A percentile compares a stretch with the other conserved stretches of the same genome.
phyloP scores from a whole-genome alignment of 2,329 filamentous ascomycete species.

The Epicoccum sorghinum region DNA sequence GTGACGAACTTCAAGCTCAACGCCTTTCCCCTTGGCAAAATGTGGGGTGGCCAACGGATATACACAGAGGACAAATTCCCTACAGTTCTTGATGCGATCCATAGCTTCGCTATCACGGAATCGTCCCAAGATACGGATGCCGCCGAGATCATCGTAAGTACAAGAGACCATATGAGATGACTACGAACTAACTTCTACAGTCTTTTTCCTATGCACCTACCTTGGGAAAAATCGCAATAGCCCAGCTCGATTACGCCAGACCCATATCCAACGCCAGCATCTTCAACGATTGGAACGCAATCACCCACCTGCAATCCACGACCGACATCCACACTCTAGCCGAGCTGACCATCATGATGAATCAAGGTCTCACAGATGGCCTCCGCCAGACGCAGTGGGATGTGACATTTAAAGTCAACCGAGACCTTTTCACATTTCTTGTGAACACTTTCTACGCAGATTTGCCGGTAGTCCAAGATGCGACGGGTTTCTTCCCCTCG shows the following conservation, averaged over 20 bases:
- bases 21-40: conserved; percentile 19
- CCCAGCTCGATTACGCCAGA: conserved; percentile 33
- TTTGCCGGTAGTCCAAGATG: conserved; percentile 10
- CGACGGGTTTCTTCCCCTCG: conserved; percentile 7
- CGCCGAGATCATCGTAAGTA: conserved; percentile 28
- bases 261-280: conserved; percentile 13
- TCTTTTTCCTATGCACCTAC: conserved; percentile 3
- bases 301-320: conserved; percentile 27
- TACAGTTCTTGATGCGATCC: not conserved
- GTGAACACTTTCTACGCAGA: conserved; percentile 18
- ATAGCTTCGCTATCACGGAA: conserved; percentile 13
- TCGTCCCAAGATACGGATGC: conserved; percentile 31
- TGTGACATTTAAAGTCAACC: conserved; percentile 14
- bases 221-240: conserved; percentile 29
- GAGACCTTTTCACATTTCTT: conserved; percentile 16
- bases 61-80: conserved; percentile 8
- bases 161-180: not conserved
- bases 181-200: not conserved
- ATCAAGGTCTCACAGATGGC: not conserved
- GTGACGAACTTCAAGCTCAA: conserved; percentile 27
- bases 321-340: conserved; percentile 19
- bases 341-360: not conserved
- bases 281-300: conserved; percentile 10
- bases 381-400: conserved; percentile 19
- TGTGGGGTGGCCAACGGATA: conserved; percentile 19